Evolutionary conservation across 2,329 filamentous ascomycete species (phyloP).

Genomic region (Cucurbitaria berberidis): DNA sequence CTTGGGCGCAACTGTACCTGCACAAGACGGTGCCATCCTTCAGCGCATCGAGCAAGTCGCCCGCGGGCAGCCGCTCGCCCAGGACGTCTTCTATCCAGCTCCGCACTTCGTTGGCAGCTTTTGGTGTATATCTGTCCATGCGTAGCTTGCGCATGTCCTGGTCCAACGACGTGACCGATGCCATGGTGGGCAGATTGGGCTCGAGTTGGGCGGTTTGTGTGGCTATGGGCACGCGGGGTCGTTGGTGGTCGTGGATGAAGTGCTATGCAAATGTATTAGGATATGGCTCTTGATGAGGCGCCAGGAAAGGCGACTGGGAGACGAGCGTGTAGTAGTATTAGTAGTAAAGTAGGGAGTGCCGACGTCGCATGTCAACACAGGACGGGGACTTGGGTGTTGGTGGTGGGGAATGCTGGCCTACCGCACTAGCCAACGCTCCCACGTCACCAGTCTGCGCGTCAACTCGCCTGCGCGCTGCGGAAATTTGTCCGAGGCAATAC

Average conservation of each 20-base stretch:
- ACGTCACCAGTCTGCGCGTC: constrained; percentile 36
- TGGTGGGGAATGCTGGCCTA: constrained; percentile 22
- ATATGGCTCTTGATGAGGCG: constrained; percentile 1
- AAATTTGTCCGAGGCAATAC: constrained; percentile 13
- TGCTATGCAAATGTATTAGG: neutral
- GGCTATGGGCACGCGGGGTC: constrained; percentile 11
- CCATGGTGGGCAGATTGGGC: constrained; percentile 64
- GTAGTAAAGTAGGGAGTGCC: neutral
- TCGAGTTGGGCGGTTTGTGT: constrained; percentile 15
- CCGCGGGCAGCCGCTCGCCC: constrained; percentile 71
- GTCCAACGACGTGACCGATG: constrained; percentile 90
- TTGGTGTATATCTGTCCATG: constrained; percentile 89
- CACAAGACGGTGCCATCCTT: constrained; percentile 93
- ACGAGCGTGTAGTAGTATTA: constrained; percentile 1
- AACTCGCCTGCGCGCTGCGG: constrained; percentile 7
- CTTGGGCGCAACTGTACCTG: constrained; percentile 66
- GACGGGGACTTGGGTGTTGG: constrained; percentile 9
- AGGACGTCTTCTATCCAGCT: constrained; percentile 85
- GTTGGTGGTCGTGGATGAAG: constrained; percentile 1
- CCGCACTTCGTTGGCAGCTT: constrained; percentile 83
- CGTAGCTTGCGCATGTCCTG: constrained; percentile 94
- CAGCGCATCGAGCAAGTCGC: constrained; percentile 82
- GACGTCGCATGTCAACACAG: constrained; percentile 9
- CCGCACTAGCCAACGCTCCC: constrained; percentile 32
- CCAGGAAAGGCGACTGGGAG: constrained; percentile 1